A percentile compares a stretch with the other conserved stretches of the same genome.
phyloP scores from a whole-genome alignment of 2,329 filamentous ascomycete species.

The Penicillium sp. region DNA sequence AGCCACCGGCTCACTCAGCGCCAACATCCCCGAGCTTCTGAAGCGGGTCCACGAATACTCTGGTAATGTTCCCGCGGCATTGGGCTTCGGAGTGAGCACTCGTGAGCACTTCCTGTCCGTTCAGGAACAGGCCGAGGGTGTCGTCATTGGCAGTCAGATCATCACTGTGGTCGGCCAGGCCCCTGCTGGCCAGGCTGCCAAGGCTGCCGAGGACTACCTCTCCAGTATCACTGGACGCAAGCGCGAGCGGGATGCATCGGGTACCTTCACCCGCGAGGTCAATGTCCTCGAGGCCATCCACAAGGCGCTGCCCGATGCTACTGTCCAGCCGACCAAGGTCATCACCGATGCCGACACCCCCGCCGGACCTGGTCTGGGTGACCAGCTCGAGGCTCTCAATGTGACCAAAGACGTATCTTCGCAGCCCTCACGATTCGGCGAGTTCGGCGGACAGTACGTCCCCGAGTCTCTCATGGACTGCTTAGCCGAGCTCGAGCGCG shows the following conservation, averaged over 20 bases:
- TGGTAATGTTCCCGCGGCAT: constrained; percentile 81
- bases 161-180: constrained; percentile 74
- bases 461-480: constrained; percentile 98
- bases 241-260: constrained; percentile 44
- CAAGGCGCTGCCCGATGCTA: constrained; percentile 54
- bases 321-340: constrained; percentile 56
- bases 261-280: constrained; percentile 59
- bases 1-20: constrained; percentile 76
- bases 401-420: constrained; percentile 53
- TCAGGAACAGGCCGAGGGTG: constrained; percentile 79
- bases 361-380: constrained; percentile 67
- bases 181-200: constrained; percentile 60
- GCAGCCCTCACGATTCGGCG: constrained; percentile 82
- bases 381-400: constrained; percentile 80
- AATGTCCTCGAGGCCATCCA: constrained; percentile 66
- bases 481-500: constrained; percentile 80
- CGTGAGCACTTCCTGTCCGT: constrained; percentile 88
- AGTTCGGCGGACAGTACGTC: constrained; percentile 96
- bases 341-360: constrained; percentile 57
- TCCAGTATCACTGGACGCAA: constrained; percentile 63
- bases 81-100: constrained; percentile 95
- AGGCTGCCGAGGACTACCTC: constrained; percentile 83
- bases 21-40: constrained; percentile 75
- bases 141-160: constrained; percentile 95
- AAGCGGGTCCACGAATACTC: constrained; percentile 87